These are phyloP conservation scores for Chlamydomonas incerta DNA, from an alignment of 139 green algal genomes.

Conservation along the genomic window DNA sequence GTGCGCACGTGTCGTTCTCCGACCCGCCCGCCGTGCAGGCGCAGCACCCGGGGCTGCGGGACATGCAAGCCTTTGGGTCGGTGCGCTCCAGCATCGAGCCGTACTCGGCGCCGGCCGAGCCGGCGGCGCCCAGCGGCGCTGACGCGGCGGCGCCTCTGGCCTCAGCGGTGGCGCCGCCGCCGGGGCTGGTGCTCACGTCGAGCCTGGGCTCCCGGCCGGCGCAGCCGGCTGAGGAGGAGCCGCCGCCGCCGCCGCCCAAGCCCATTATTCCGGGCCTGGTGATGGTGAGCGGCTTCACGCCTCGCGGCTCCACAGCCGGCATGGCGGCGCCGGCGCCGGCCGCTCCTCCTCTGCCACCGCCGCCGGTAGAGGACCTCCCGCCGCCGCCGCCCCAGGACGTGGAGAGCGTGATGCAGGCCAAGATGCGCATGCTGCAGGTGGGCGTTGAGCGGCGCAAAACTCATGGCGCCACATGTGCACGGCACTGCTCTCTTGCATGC, in stretches of 20 bases:
- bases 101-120: too few species aligned
- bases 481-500: too few species aligned
- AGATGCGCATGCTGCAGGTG: constrained; percentile 46
- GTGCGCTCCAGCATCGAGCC: too few species aligned
- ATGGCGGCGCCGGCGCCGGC: background rate
- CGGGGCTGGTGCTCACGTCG: background rate
- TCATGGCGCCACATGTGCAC: too few species aligned
- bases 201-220: background rate
- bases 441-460: too few species aligned
- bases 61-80: too few species aligned
- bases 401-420: constrained; percentile 20
- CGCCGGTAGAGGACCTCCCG: background rate
- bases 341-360: background rate
- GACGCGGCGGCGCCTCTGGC: background rate
- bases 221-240: background rate
- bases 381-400: background rate
- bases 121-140: too few species aligned
- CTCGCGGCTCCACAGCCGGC: background rate
- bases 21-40: background rate
- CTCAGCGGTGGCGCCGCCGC: background rate
- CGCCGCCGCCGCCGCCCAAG: background rate
- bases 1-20: background rate
- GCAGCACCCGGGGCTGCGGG: too few species aligned
- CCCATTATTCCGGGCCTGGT: constrained; percentile 34
- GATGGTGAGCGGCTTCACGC: constrained; percentile 34